Evolutionary conservation across 257 asterid species (phyloP), one percentile per base, ranked within the genome.

Genomic region (Ehretia macrophylla): DNA sequence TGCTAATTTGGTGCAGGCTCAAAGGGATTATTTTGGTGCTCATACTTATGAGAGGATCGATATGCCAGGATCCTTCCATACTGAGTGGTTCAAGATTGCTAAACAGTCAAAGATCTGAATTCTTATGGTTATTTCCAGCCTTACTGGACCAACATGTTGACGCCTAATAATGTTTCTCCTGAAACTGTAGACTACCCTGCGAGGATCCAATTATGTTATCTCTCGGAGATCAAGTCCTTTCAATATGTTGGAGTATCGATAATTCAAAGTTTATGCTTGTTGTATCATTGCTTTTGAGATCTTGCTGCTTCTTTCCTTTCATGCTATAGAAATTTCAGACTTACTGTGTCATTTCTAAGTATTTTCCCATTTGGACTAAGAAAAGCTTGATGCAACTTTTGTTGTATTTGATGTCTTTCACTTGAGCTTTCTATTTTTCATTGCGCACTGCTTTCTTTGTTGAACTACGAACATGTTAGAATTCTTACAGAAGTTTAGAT

Each of bases 31-130:
- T 71, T 91, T 88, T 58, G 95, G 98, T 32, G 96, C 98, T 59
- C 98, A 91, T 60, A 88, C 98, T 1, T 91, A 88, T 11, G 98
- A 88, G 66, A 79, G 98, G 75, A 75, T 72, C 12, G 98, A 91
- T 64, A 53, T 88, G 14, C 69, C 85, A 0, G 98, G 98, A 32
- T 65, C 81, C 17, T 91, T 75, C 82, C 98, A 91, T 42, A 91
- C 98, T 0, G 96, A 91, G 76, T 90, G 98, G 98, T 87, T 90
- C 72, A 91, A 88, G 84, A 50, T 85, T 51, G 98, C 98, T 35
- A 81, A 68, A 64, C 76, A 73, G 71, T 67, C 72, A 11, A 78
- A 68, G 81, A 69, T 75, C 46, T 85, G 72, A 78, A 19, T 55
- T 59, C 27, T 53, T 60, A 62, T 22, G 27, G 13, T 32, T 52